Conservation (phyloP, 1,284 basidiomycete genomes). For the Ceratobasidium sp. region DNA sequence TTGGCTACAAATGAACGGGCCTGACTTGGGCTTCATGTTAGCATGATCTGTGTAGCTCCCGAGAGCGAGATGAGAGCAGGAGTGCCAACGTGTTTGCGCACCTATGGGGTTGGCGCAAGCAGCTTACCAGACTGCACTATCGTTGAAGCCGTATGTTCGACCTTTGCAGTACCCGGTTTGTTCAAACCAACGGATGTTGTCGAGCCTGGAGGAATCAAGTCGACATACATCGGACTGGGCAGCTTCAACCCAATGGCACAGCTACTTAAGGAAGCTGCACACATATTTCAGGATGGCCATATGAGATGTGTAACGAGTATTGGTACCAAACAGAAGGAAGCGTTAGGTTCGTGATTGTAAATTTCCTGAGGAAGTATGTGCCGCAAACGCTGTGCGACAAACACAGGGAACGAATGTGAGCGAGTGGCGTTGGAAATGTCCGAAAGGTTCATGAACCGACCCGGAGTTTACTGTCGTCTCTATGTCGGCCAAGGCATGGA, state of each 20-base stretch:
- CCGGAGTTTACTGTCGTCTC: conserved; percentile 5
- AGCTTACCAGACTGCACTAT: not conserved
- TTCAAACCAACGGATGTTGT: not conserved
- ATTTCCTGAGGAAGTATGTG: too few species aligned
- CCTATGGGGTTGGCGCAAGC: not conserved
- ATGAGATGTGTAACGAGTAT: not conserved
- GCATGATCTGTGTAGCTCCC: not conserved
- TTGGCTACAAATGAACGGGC: not conserved
- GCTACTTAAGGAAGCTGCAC: not conserved
- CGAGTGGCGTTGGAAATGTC: not conserved
- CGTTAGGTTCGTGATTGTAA: not conserved
- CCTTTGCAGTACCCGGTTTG: not conserved
- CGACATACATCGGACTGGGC: not conserved
- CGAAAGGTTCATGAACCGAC: not conserved
- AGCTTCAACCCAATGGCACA: not conserved
- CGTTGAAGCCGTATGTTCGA: conserved; percentile 1
- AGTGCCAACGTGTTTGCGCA: not conserved
- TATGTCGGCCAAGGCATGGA: conserved; percentile 18
- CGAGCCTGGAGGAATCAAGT: not conserved
- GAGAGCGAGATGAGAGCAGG: not conserved
- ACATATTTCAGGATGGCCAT: not conserved
- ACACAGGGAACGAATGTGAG: conserved; percentile 13
- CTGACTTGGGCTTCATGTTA: not conserved
- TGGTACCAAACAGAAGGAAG: not conserved
- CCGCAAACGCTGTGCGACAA: not conserved